These are phyloP conservation scores for Acrocalymma vagum DNA, from an alignment of 2,329 filamentous ascomycete genomes.

Conservation along the genomic window DNA sequence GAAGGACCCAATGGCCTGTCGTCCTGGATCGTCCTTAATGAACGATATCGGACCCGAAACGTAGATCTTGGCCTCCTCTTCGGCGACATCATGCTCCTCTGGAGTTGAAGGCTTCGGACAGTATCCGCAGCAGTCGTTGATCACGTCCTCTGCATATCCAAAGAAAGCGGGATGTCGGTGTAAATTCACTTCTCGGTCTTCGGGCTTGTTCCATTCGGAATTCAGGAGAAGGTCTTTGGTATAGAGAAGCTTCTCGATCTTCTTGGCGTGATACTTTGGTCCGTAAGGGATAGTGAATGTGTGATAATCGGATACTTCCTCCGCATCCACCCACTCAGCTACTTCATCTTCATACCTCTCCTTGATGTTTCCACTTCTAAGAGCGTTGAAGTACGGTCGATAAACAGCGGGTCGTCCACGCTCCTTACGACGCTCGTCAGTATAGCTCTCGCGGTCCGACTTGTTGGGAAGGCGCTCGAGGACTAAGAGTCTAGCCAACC, in stretches of 20 bases:
- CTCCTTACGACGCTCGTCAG: slow-evolving; percentile 74
- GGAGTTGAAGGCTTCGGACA: slow-evolving; percentile 75
- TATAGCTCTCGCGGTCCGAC: slow-evolving; percentile 73
- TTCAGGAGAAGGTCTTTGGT: slow-evolving; percentile 84
- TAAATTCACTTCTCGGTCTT: slow-evolving; percentile 77
- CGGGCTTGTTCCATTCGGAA: slow-evolving; percentile 81
- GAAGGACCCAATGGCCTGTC: slow-evolving; percentile 77
- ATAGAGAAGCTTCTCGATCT: slow-evolving; percentile 84
- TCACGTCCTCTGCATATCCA: slow-evolving; percentile 73
- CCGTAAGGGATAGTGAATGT: slow-evolving; percentile 73
- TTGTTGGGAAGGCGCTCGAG: slow-evolving; percentile 79
- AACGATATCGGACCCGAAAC: slow-evolving; percentile 78
- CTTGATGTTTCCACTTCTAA: slow-evolving; percentile 78
- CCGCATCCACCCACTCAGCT: slow-evolving; percentile 81
- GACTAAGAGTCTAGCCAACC: slow-evolving; percentile 80
- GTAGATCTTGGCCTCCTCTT: slow-evolving; percentile 78
- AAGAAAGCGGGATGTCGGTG: slow-evolving; percentile 90
- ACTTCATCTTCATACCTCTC: slow-evolving; percentile 80
- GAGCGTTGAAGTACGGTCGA: slow-evolving; percentile 50
- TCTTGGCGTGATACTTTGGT: slow-evolving; percentile 62
- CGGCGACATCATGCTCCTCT: slow-evolving; percentile 75
- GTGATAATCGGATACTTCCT: slow-evolving; percentile 82
- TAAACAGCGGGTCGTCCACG: slow-evolving; percentile 71
- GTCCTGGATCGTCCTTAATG: slow-evolving; percentile 81
- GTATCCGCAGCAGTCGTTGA: slow-evolving; percentile 82